Percentiles rank a stretch among this genome's conserved stretches.
These are phyloP conservation scores for Penicillium canariense DNA, from an alignment of 495 filamentous ascomycete species.

Conservation along the genomic window DNA sequence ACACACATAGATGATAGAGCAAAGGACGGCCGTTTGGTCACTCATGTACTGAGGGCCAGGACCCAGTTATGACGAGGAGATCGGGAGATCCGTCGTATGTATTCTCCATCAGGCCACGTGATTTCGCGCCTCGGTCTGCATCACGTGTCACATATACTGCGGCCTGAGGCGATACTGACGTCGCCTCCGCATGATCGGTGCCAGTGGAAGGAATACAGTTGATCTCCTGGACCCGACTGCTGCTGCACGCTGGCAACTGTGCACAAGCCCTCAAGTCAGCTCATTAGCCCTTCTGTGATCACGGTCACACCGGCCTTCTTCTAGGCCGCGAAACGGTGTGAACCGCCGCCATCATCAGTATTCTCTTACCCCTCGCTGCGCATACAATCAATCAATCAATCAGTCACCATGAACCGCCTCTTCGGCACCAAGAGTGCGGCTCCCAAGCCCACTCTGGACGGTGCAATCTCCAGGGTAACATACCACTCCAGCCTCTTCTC, in stretches of 20 bases:
- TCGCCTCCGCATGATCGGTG: constrained; percentile 22
- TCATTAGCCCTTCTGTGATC: background rate
- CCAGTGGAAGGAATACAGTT: background rate
- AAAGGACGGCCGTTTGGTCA: background rate
- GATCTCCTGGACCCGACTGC: background rate
- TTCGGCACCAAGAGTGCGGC: constrained; percentile 86
- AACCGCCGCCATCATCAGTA: background rate
- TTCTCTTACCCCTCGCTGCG: background rate
- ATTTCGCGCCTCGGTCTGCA: background rate
- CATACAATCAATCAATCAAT: background rate
- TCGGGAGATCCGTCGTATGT: background rate
- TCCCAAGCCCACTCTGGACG: constrained; percentile 86
- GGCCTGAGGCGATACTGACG: constrained; percentile 20
- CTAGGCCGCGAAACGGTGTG: background rate
- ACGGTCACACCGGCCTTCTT: background rate
- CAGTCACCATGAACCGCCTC: constrained; percentile 80
- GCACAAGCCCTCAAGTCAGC: background rate
- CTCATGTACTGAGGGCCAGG: too few species aligned
- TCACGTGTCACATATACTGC: constrained; percentile 7
- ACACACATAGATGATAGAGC: background rate
- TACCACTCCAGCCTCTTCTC: background rate
- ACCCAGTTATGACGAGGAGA: background rate
- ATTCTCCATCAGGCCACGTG: background rate
- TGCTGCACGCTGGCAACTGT: background rate
- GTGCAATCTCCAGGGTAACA: constrained; percentile 79